A percentile compares a stretch with the other conserved stretches of the same genome.
These are phyloP conservation scores for Strigomonas galati DNA, from an alignment of 208 protist genomes.

Conservation along the genomic window DNA sequence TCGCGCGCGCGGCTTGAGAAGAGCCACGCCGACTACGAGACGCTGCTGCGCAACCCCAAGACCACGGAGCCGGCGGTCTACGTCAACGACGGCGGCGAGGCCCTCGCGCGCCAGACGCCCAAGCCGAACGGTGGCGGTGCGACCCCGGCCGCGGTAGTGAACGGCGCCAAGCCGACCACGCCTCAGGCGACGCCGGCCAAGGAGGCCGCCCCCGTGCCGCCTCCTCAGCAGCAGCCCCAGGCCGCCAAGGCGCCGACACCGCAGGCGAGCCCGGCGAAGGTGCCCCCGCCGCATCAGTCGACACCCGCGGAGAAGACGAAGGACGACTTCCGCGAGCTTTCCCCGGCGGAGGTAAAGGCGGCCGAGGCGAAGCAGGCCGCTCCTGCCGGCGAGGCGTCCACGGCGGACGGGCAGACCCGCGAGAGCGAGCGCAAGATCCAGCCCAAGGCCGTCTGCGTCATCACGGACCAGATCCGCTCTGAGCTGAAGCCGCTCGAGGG, in stretches of 20 bases:
- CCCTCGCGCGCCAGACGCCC: neutral
- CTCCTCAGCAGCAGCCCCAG: neutral
- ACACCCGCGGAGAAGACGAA: neutral
- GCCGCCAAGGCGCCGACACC: neutral
- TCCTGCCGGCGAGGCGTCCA: neutral
- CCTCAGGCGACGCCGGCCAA: constrained; percentile 4
- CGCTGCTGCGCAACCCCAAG: constrained; percentile 35
- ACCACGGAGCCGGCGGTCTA: constrained; percentile 19
- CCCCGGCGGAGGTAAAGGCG: neutral
- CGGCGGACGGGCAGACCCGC: neutral
- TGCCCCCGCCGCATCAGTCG: too few species aligned
- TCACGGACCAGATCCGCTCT: constrained; percentile 37
- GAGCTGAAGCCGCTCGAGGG: constrained; percentile 32
- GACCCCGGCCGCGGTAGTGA: neutral
- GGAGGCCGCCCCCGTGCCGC: constrained; percentile 5
- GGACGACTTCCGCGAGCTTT: constrained; percentile 3
- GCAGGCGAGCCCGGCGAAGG: too few species aligned
- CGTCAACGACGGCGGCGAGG: neutral
- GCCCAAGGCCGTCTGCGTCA: constrained; percentile 27
- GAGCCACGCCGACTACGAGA: constrained; percentile 37
- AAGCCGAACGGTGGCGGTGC: neutral
- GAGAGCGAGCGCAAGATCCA: neutral
- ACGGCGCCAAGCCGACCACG: neutral
- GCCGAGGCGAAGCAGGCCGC: neutral
- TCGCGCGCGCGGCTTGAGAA: constrained; percentile 33